These are phyloP conservation scores for Kodamaea kaohsiungensis DNA, from an alignment of 805 yeast genomes.

Conservation along the genomic window DNA sequence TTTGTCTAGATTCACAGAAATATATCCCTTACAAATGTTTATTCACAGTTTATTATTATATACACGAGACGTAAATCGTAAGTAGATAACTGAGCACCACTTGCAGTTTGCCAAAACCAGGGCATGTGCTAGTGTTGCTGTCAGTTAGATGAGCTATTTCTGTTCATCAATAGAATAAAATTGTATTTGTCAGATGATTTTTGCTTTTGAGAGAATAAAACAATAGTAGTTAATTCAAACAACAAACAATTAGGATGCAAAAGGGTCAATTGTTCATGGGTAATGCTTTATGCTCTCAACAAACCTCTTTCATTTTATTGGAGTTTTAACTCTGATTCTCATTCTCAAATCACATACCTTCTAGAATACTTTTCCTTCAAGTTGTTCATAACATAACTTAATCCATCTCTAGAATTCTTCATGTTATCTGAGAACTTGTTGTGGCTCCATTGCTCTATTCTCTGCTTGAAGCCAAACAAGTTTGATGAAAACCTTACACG, in stretches of 20 bases:
- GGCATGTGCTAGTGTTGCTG: not conserved
- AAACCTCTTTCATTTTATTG: too few relatives aligned
- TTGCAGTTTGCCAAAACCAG: not conserved
- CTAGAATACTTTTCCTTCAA: slow-evolving; percentile 36
- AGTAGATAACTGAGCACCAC: not conserved
- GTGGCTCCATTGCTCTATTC: slow-evolving; percentile 83
- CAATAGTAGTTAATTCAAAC: too few relatives aligned
- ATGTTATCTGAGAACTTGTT: slow-evolving; percentile 68
- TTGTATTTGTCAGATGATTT: too few relatives aligned
- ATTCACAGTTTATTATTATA: not conserved
- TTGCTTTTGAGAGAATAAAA: too few relatives aligned
- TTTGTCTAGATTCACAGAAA: not conserved
- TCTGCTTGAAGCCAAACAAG: slow-evolving; percentile 63
- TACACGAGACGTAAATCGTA: not conserved
- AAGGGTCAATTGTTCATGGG: too few relatives aligned
- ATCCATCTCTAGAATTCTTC: slow-evolving; percentile 65
- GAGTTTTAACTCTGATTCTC: too few relatives aligned
- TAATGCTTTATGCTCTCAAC: too few relatives aligned
- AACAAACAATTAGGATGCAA: too few relatives aligned
- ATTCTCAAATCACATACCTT: slow-evolving; percentile 2
- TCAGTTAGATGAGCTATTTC: too few relatives aligned
- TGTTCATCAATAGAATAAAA: too few relatives aligned
- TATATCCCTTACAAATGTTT: not conserved
- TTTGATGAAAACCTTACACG: slow-evolving; percentile 73
- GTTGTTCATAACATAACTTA: slow-evolving; percentile 74